Conservation (phyloP, 2,329 filamentous ascomycete genomes). For the Penicillium sclerotigenum region DNA sequence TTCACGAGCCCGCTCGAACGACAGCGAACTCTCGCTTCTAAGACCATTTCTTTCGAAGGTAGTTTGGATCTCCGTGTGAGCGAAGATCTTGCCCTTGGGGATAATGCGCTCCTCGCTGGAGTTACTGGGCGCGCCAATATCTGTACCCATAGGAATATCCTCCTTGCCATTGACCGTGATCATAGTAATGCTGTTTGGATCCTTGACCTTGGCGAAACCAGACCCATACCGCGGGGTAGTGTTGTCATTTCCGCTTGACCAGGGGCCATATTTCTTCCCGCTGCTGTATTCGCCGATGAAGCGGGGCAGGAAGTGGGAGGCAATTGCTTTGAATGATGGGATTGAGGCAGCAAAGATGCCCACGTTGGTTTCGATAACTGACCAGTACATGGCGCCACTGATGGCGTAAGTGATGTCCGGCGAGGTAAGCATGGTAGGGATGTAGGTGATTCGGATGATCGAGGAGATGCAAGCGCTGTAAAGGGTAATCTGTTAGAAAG, state of each 20-base stretch:
- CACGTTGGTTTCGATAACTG: slow-evolving; percentile 43
- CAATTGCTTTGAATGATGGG: slow-evolving; percentile 42
- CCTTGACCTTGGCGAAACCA: slow-evolving; percentile 29
- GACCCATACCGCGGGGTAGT: slow-evolving; percentile 21
- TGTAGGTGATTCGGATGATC: slow-evolving; percentile 48
- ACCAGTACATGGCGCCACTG: slow-evolving; percentile 47
- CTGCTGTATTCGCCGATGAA: slow-evolving; percentile 37
- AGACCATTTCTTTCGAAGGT: slow-evolving; percentile 25
- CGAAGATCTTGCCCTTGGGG: slow-evolving; percentile 31
- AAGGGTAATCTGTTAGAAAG: background rate
- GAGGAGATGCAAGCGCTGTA: slow-evolving; percentile 46
- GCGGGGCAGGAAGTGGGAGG: slow-evolving; percentile 43
- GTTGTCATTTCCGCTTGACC: slow-evolving; percentile 14
- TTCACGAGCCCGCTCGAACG: slow-evolving; percentile 13
- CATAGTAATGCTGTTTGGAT: slow-evolving; percentile 21
- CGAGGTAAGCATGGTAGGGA: slow-evolving; percentile 43
- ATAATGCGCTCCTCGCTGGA: slow-evolving; percentile 33
- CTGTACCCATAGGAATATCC: slow-evolving; percentile 21
- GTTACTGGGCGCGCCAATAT: slow-evolving; percentile 21
- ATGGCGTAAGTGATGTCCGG: slow-evolving; percentile 38
- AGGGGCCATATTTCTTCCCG: slow-evolving; percentile 25
- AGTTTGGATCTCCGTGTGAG: slow-evolving; percentile 34
- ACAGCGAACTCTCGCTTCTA: background rate
- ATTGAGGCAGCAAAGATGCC: slow-evolving; percentile 45
- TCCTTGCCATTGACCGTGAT: slow-evolving; percentile 15